phyloP scores from a whole-genome alignment of 148 eudicot species.

The Silene conica region DNA sequence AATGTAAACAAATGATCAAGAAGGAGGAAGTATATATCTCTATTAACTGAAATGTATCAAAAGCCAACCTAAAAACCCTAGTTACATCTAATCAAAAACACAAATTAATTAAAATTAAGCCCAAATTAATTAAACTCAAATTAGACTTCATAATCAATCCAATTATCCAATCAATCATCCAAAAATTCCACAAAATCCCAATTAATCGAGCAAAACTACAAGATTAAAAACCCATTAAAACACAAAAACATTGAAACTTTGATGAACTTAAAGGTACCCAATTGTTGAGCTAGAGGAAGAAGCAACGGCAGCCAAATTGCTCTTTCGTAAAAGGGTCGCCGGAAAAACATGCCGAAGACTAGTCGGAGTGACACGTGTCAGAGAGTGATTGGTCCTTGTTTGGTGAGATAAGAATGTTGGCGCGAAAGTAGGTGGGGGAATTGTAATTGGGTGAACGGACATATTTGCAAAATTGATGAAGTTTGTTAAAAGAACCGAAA shows the following conservation, averaged over 20 bases:
- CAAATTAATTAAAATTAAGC: not conserved
- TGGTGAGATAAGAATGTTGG: not conserved
- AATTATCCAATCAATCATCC: not conserved
- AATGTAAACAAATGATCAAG: too few species aligned
- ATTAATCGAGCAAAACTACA: not conserved
- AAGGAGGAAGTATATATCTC: too few species aligned
- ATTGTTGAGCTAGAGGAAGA: constrained; percentile 11
- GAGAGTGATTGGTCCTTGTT: constrained; percentile 5
- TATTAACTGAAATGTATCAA: too few species aligned
- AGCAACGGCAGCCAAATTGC: constrained; percentile 19
- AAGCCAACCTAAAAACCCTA: not conserved
- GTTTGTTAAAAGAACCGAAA: too few species aligned
- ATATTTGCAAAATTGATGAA: constrained; percentile 5
- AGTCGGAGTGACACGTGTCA: constrained; percentile 18
- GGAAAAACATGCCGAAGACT: not conserved
- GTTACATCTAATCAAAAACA: not conserved
- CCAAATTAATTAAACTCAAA: not conserved
- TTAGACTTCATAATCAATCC: not conserved
- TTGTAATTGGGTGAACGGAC: constrained; percentile 20
- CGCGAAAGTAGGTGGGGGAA: not conserved
- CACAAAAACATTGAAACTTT: not conserved
- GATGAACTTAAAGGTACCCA: constrained; percentile 18
- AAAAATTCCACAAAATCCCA: not conserved
- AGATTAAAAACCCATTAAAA: not conserved
- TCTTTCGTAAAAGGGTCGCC: not conserved